Conservation (phyloP, 371 early-diverging fungal species). For the Smittium mucronatum region DNA sequence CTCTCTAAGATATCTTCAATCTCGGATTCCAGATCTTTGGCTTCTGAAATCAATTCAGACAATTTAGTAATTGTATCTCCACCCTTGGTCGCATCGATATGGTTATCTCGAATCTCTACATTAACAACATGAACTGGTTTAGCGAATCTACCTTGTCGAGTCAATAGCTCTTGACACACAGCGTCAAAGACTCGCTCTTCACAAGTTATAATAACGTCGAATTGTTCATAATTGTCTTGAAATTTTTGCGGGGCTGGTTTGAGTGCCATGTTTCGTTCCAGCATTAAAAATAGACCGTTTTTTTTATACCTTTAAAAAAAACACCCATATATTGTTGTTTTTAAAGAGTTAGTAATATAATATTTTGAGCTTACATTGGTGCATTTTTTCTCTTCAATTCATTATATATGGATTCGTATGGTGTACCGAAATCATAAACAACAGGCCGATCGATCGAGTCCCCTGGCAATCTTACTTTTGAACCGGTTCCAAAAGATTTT, state of each 20-base stretch:
- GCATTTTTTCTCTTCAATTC: slow-evolving; percentile 66
- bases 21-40: slow-evolving; percentile 65
- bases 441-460: slow-evolving; percentile 78
- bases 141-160: slow-evolving; percentile 48
- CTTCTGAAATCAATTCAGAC: slow-evolving; percentile 50
- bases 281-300: slow-evolving; percentile 79
- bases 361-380: slow-evolving; percentile 39
- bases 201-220: slow-evolving; percentile 91
- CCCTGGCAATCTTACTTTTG: slow-evolving; percentile 84
- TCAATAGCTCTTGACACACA: slow-evolving; percentile 62
- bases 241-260: slow-evolving; percentile 83
- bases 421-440: slow-evolving; percentile 81
- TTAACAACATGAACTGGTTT: slow-evolving; percentile 87
- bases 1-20: slow-evolving; percentile 64
- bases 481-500: slow-evolving; percentile 80
- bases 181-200: slow-evolving; percentile 93
- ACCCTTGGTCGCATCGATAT: slow-evolving; percentile 75
- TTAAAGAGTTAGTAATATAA: background rate
- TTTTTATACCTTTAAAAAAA: slow-evolving; percentile 49
- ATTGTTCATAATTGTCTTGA: slow-evolving; percentile 60
- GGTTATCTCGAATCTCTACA: slow-evolving; percentile 90
- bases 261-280: slow-evolving; percentile 82
- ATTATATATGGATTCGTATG: slow-evolving; percentile 77
- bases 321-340: slow-evolving; percentile 4
- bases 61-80: slow-evolving; percentile 70